Base-by-base conservation (phyloP, 2,329 filamentous ascomycete genomes). In the Zymoseptoria pseudotritici region DNA sequence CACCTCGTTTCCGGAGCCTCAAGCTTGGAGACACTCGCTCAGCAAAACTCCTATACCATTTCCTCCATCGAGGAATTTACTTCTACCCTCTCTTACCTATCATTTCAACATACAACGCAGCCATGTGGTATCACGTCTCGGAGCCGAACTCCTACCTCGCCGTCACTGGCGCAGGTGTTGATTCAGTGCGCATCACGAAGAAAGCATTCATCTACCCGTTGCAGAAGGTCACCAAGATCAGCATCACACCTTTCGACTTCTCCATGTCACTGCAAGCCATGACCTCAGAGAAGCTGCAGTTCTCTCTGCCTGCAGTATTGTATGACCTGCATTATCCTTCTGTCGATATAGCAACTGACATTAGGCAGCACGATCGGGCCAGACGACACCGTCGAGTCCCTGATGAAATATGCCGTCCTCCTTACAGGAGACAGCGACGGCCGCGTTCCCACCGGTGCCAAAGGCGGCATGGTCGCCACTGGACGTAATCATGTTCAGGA, bases 281-380 rank as follows among this genome's bases (percentile, higher is more conserved):
- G 90, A 95, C 90, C 19, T 85, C 87, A 68, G 91, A 95, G 77
- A 95, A 95, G 74, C 81, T 94, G 2, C 88, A 92, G 64, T 92
- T 94, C 72, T 81, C 86, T 4, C 82, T 94, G 0, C 90, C 90
- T 2, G 89, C 91, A 10, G 89, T 94, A 63, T 94, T 94, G 36
- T 46, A 46, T 7, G 26, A 29, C 26, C 26, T 29, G 26, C 2
- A 29, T 29, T 29, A 29, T 29, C 26, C 26, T 29, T 29, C 26
- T 29, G 26, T 29, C 26, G 26, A n/a, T 46, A 46, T n/a, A 17
- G 13, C 13, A 13, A 46, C 36, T 46, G 36, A 46, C 36, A 46
- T n/a, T 4, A 17, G 6, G 36, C 13, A 46, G 36, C 76, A 94
- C 90, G 46, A 87, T 94, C 61, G 90, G 90, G 13, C 90, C 91